phyloP scores from a whole-genome alignment of 2,329 filamentous ascomycete species.

The Clarireedia hainanense region DNA sequence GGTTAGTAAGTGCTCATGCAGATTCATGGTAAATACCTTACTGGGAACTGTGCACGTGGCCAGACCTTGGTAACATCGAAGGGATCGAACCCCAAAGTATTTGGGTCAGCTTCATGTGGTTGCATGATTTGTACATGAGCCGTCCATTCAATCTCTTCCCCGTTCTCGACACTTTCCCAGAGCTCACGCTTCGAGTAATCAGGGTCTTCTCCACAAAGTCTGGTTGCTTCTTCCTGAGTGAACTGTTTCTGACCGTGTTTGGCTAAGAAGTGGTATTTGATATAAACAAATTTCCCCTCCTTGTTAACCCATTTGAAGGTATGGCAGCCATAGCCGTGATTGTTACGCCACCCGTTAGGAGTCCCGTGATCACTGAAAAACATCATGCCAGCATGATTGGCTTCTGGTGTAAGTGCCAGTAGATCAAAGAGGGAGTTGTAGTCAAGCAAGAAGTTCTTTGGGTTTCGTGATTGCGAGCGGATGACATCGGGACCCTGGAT shows the following conservation, averaged over 20 bases:
- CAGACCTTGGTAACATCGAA: constrained; percentile 48
- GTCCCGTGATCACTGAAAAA: constrained; percentile 50
- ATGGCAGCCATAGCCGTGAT: constrained; percentile 48
- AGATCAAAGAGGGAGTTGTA: constrained; percentile 9
- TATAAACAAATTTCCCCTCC: constrained; percentile 45
- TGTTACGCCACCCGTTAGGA: constrained; percentile 43
- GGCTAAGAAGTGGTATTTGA: constrained; percentile 44
- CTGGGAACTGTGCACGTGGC: constrained; percentile 39
- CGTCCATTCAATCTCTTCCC: constrained; percentile 46
- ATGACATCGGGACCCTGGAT: constrained; percentile 66
- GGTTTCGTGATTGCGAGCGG: constrained; percentile 64
- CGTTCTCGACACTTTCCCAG: constrained; percentile 42
- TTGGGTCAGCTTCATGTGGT: constrained; percentile 37
- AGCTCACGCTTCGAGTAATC: constrained; percentile 45
- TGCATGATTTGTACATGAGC: constrained; percentile 46
- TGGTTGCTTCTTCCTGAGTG: constrained; percentile 39
- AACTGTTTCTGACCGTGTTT: constrained; percentile 45
- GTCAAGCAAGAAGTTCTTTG: constrained; percentile 34
- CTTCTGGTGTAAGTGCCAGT: constrained; percentile 37
- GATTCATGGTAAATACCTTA: not conserved
- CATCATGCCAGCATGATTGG: constrained; percentile 49
- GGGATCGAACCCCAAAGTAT: constrained; percentile 42
- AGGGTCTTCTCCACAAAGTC: constrained; percentile 26
- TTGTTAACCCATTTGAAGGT: constrained; percentile 48
- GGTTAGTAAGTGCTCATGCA: not conserved